Percentiles rank a stretch among this genome's conserved stretches.
Evolutionary conservation across 768 basidiomycete genomes (phyloP).

Genomic region (Mrakia gelida): DNA sequence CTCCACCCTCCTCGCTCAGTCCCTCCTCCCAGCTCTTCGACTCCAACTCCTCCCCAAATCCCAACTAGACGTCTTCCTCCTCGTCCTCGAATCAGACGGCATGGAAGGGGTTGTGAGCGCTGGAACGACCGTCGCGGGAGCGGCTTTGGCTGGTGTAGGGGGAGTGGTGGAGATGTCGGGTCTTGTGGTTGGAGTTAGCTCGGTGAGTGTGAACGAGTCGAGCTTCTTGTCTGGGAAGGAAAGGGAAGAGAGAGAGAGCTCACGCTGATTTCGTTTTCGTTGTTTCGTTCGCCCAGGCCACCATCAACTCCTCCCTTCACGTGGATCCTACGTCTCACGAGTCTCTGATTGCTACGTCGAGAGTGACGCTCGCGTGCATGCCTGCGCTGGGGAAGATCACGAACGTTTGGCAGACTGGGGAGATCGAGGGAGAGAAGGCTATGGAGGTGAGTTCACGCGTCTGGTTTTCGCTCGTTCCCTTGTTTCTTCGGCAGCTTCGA

Average conservation of each 20-base stretch:
- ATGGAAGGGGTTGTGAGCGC: conserved; percentile 83
- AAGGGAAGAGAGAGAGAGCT: conserved; percentile 42
- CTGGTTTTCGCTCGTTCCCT: not conserved
- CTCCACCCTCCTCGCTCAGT: conserved; percentile 76
- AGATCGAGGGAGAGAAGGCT: conserved; percentile 54
- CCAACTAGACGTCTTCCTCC: conserved; percentile 84
- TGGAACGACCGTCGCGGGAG: conserved; percentile 78
- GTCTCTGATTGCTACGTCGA: conserved; percentile 55
- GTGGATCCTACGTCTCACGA: conserved; percentile 79
- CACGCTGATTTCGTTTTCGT: not conserved
- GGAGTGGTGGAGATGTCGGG: conserved; percentile 74
- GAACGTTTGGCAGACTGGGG: conserved; percentile 79
- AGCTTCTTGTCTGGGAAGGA: conserved; percentile 44
- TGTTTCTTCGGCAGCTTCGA: too few species aligned
- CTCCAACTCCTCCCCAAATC: conserved; percentile 88
- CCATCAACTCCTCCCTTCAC: conserved; percentile 46
- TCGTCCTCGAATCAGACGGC: conserved; percentile 85
- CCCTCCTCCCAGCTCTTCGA: conserved; percentile 61
- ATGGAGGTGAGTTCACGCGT: conserved; percentile 52
- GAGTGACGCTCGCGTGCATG: conserved; percentile 75
- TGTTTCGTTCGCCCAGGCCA: conserved; percentile 14
- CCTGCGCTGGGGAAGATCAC: conserved; percentile 81
- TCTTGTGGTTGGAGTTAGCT: conserved; percentile 75
- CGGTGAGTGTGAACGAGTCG: conserved; percentile 54
- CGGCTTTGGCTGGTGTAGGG: conserved; percentile 87